Percentiles rank a stretch among this genome's conserved stretches.
phyloP scores from a whole-genome alignment of 2,329 filamentous ascomycete species.

The Pseudogymnoascus sp. region DNA sequence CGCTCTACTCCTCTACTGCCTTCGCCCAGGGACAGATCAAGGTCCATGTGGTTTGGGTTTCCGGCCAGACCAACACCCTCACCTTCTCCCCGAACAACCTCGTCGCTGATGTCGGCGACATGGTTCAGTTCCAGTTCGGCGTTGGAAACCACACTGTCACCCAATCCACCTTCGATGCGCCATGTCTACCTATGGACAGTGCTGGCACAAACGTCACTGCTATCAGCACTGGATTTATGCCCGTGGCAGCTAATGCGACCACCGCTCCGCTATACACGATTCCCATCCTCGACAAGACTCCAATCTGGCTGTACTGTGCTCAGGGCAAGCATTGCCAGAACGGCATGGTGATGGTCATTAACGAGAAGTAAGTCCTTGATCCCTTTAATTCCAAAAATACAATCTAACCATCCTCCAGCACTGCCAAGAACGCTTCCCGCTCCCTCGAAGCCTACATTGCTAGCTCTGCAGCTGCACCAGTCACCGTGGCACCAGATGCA shows the following conservation, averaged over 20 bases:
- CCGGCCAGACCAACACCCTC: constrained; percentile 36
- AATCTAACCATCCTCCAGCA: constrained; percentile 14
- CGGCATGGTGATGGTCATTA: constrained; percentile 34
- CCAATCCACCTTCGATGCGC: constrained; percentile 65
- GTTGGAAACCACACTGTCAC: constrained; percentile 69
- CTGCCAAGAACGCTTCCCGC: constrained; percentile 41
- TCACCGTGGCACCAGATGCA: constrained; percentile 33
- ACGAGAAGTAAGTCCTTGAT: constrained; percentile 39
- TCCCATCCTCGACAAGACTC: constrained; percentile 57
- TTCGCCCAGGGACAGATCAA: constrained; percentile 17
- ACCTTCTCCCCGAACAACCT: constrained; percentile 60
- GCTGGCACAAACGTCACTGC: constrained; percentile 43
- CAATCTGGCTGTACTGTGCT: constrained; percentile 73
- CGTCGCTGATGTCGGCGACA: constrained; percentile 51
- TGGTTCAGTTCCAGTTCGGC: constrained; percentile 60
- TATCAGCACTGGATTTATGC: constrained; percentile 61
- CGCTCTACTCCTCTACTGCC: neutral
- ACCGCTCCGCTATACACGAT: constrained; percentile 62
- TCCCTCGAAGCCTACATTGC: constrained; percentile 36
- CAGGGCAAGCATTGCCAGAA: constrained; percentile 64
- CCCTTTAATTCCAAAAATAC: constrained; percentile 26
- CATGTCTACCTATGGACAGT: constrained; percentile 52
- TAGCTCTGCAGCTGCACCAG: constrained; percentile 31
- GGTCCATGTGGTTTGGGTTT: constrained; percentile 60
- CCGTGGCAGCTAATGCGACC: constrained; percentile 44